Evolutionary conservation across 179 eudicot genomes (phyloP), one percentile per base, ranked within the genome.

Genomic region (Amaranthus tricolor): DNA sequence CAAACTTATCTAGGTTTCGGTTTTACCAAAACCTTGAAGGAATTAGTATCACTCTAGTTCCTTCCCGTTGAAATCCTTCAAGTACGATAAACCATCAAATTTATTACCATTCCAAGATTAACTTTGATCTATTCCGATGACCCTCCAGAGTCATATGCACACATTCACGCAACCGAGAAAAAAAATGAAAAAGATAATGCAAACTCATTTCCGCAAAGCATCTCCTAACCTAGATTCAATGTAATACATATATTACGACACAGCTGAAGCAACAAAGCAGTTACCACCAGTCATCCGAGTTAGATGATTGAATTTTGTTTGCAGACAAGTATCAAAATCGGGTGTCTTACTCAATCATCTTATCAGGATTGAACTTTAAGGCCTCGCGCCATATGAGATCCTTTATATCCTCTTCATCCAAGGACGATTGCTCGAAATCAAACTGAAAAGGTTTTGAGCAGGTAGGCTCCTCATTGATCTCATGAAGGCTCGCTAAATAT

Each of bases 401-500:
- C 82, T 89, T 92, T 60, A 94, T 88, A 51, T 94, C 97, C 40
- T 92, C 96, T 76, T 94, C 98, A 52, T 82, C 87, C 72, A 94
- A 84, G 13, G 89, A 77, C 43, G 88, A 71, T 78, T 90, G 97
- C 78, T 94, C 98, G 64, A 92, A 92, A 82, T 90, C 98, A 76
- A 94, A 94, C 66, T 76, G 69, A 55, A 94, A 94, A 48, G 94
- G 91, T 71, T 85, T 77, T 11, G 88, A 82, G 79, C 98, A 94
- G 73, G 80, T 82, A 31, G 98, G 98, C 77, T 92, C 98, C 82
- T 90, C 98, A 9, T 94, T 94, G 80, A 94, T 94, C 88, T 94
- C 98, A 65, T 94, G 98, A n/a, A 94, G 94, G 82, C 97, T 84
- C 1, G 83, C 76, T 45, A 94, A 69, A 81, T 89, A 90, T 44